phyloP scores from a whole-genome alignment of 345 rosid species.

The Pistacia vera region DNA sequence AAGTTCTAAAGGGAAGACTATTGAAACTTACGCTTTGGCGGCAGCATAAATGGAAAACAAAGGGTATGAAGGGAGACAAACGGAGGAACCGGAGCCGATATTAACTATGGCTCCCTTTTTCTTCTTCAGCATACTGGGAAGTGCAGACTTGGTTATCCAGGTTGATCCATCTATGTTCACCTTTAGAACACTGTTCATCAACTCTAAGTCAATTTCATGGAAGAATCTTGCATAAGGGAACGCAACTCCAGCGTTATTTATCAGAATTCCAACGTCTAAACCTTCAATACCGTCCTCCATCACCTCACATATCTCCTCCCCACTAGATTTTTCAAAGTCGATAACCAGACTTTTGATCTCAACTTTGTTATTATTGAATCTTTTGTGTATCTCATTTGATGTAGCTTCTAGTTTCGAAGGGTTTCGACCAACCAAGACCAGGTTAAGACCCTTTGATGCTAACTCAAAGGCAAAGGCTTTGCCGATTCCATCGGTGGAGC shows the following conservation, averaged over 20 bases:
- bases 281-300: slow-evolving; percentile 29
- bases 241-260: slow-evolving; percentile 44
- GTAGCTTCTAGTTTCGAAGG: slow-evolving; percentile 37
- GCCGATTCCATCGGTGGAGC: slow-evolving; percentile 57
- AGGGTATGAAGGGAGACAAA: slow-evolving; percentile 34
- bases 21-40: slow-evolving; percentile 46
- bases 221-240: slow-evolving; percentile 35
- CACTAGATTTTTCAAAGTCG: slow-evolving; percentile 29
- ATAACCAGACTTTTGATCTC: slow-evolving; percentile 25
- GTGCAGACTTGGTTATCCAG: slow-evolving; percentile 39
- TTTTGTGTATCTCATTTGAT: slow-evolving; percentile 16
- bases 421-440: slow-evolving; percentile 42
- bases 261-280: slow-evolving; percentile 42
- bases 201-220: slow-evolving; percentile 41
- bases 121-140: slow-evolving; percentile 47
- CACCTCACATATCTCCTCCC: slow-evolving; percentile 26
- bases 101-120: slow-evolving; percentile 52
- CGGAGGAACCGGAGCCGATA: slow-evolving; percentile 51
- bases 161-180: slow-evolving; percentile 43
- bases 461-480: slow-evolving; percentile 44
- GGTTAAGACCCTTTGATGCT: slow-evolving; percentile 44
- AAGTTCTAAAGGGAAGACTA: neutral
- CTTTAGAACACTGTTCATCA: slow-evolving; percentile 35
- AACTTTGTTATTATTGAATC: neutral
- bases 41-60: slow-evolving; percentile 36